Percentiles rank a stretch among this genome's conserved stretches.
These are phyloP conservation scores for Samsoniella hepiali DNA, from an alignment of 2,329 filamentous ascomycete genomes.

Conservation along the genomic window DNA sequence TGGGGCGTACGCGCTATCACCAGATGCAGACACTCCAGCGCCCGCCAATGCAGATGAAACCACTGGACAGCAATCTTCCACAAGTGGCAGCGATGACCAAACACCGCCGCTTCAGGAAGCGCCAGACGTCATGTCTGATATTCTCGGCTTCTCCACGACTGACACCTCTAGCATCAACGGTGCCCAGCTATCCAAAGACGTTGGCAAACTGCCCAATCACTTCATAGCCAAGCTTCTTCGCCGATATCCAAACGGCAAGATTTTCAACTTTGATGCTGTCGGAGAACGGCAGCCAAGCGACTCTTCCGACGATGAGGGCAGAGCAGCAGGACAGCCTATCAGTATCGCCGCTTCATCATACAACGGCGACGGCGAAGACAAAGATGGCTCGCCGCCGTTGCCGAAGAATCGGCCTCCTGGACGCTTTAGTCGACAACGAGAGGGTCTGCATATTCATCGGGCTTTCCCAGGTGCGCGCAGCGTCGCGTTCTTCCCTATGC, in stretches of 20 bases:
- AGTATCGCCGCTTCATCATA: too few relatives aligned
- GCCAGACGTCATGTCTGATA: slow-evolving; percentile 18
- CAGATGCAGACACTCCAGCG: not conserved
- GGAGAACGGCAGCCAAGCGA: slow-evolving; percentile 25
- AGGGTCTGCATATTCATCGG: slow-evolving; percentile 22
- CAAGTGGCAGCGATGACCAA: slow-evolving; percentile 7
- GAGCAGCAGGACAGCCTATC: not conserved
- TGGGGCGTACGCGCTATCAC: slow-evolving; percentile 15
- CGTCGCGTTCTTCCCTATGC: slow-evolving; percentile 32
- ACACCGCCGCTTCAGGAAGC: not conserved
- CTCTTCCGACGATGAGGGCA: slow-evolving; percentile 12
- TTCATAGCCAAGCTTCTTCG: slow-evolving; percentile 30
- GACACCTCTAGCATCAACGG: not conserved
- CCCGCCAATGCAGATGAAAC: not conserved
- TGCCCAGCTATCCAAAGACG: slow-evolving; percentile 17
- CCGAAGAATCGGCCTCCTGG: not conserved
- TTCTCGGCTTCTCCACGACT: slow-evolving; percentile 26
- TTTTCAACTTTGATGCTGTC: slow-evolving; percentile 31
- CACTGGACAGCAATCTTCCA: not conserved
- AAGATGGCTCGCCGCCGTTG: too few relatives aligned
- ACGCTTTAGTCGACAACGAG: not conserved
- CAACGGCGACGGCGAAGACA: too few relatives aligned
- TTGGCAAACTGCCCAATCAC: slow-evolving; percentile 27
- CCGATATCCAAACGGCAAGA: slow-evolving; percentile 33
- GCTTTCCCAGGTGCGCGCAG: slow-evolving; percentile 30